Percentiles rank a stretch among this genome's conserved stretches.
These are phyloP conservation scores for Sonneratia alba DNA, from an alignment of 345 rosid genomes.

Conservation along the genomic window DNA sequence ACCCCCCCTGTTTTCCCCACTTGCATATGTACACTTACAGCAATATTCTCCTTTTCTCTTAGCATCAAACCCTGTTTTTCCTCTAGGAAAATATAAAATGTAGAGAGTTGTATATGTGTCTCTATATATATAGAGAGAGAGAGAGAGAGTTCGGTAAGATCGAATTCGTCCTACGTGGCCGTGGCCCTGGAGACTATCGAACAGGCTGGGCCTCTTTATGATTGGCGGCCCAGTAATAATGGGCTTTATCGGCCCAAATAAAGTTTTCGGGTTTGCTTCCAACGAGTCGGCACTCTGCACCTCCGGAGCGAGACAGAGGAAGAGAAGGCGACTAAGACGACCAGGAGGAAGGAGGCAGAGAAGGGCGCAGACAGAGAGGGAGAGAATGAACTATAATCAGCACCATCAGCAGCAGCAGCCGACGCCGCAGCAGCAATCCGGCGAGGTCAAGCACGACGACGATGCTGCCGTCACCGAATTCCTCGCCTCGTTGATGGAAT, in stretches of 20 bases:
- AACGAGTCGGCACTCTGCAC: too few relatives aligned
- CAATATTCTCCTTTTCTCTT: not conserved
- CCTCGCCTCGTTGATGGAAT: conserved; percentile 79
- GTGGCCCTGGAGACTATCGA: too few relatives aligned
- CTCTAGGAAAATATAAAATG: not conserved
- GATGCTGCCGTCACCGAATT: conserved; percentile 72
- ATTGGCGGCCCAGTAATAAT: too few relatives aligned
- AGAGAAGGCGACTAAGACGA: not conserved
- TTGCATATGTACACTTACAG: not conserved
- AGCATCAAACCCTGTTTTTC: not conserved
- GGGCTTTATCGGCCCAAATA: too few relatives aligned
- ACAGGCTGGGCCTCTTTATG: too few relatives aligned
- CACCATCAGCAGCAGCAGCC: conserved; percentile 23
- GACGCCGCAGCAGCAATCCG: conserved; percentile 30
- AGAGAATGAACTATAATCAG: conserved; percentile 36
- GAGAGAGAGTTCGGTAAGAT: too few relatives aligned
- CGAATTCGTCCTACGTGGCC: too few relatives aligned
- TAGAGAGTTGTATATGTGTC: too few relatives aligned
- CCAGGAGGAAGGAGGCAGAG: too few relatives aligned
- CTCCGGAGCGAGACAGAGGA: too few relatives aligned
- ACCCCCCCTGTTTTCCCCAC: conserved; percentile 1
- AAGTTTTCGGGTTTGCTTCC: too few relatives aligned
- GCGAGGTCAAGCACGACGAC: conserved; percentile 66
- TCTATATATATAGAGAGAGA: too few relatives aligned
- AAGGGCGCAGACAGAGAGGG: not conserved